Evolutionary conservation across 1,284 basidiomycete species (phyloP).

Genomic region (Ceratobasidium sp.): DNA sequence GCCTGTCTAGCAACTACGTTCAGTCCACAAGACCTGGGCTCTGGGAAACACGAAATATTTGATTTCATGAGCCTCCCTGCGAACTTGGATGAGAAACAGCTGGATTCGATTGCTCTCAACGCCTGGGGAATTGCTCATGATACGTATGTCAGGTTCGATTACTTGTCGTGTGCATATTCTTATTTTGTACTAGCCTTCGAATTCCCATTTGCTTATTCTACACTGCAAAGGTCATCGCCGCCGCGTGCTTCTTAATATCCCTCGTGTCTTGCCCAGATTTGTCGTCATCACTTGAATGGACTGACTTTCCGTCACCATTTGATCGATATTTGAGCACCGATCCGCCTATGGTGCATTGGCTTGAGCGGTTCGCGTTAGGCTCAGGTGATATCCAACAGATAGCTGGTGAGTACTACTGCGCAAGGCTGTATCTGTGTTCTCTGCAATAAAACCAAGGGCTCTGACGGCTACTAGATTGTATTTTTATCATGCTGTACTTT

Average conservation of each 20-base stretch:
- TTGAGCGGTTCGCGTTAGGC: slow-evolving; percentile 23
- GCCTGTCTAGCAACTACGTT: slow-evolving; percentile 73
- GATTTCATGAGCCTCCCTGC: slow-evolving; percentile 52
- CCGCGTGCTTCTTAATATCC: slow-evolving; percentile 40
- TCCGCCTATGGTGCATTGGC: slow-evolving; percentile 25
- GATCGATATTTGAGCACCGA: slow-evolving; percentile 33
- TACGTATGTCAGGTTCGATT: slow-evolving; percentile 62
- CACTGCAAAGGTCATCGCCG: slow-evolving; percentile 39
- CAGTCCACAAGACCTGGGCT: slow-evolving; percentile 39
- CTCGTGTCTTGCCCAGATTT: slow-evolving; percentile 29
- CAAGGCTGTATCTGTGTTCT: not conserved
- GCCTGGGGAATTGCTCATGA: slow-evolving; percentile 85
- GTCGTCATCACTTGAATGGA: slow-evolving; percentile 31
- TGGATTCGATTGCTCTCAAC: slow-evolving; percentile 55
- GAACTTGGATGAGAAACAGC: slow-evolving; percentile 1
- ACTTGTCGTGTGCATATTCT: slow-evolving; percentile 47
- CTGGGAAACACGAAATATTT: slow-evolving; percentile 51
- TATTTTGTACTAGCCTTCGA: slow-evolving; percentile 64
- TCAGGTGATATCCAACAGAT: slow-evolving; percentile 23
- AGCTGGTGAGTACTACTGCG: slow-evolving; percentile 19
- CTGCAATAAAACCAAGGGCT: not conserved
- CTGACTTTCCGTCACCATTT: slow-evolving; percentile 33
- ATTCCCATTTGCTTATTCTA: slow-evolving; percentile 41
- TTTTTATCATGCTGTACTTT: slow-evolving; percentile 31
- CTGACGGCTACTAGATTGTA: slow-evolving; percentile 16